phyloP scores from a whole-genome alignment of 2,329 filamentous ascomycete genomes.

The Calonectria hawksworthii region DNA sequence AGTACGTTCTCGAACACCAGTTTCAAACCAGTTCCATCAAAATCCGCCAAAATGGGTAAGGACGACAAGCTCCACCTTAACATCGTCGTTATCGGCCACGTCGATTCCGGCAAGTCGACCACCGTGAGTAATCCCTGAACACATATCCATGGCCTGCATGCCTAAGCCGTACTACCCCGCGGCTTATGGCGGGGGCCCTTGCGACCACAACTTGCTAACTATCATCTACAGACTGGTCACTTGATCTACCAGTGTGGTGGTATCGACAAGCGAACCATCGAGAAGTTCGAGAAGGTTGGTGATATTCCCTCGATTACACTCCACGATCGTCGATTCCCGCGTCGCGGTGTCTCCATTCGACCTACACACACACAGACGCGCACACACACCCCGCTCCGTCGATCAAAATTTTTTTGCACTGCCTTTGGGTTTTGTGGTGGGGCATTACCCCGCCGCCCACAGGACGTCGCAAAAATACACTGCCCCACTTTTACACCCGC shows the following conservation, averaged over 20 bases:
- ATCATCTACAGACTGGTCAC: slow-evolving; percentile 74
- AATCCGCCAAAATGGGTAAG: slow-evolving; percentile 73
- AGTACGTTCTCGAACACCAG: slow-evolving; percentile 44
- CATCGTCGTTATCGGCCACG: slow-evolving; percentile 99
- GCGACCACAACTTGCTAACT: slow-evolving; percentile 39
- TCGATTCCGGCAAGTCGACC: slow-evolving; percentile 99
- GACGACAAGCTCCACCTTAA: slow-evolving; percentile 96
- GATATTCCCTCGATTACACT: slow-evolving; percentile 36
- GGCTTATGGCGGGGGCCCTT: slow-evolving; percentile 26
- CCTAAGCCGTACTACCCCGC: slow-evolving; percentile 30
- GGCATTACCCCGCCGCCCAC: slow-evolving; percentile 38
- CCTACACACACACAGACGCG: slow-evolving; percentile 4
- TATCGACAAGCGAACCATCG: slow-evolving; percentile 99
- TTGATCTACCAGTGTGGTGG: slow-evolving; percentile 99
- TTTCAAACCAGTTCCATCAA: slow-evolving; percentile 38
- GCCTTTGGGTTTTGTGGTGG: slow-evolving; percentile 34
- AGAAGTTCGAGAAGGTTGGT: slow-evolving; percentile 99
- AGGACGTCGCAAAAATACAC: slow-evolving; percentile 24
- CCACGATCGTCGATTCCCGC: slow-evolving; percentile 28
- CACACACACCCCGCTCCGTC: slow-evolving; percentile 31
- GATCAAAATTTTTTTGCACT: slow-evolving; percentile 34
- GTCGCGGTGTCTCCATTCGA: slow-evolving; percentile 32
- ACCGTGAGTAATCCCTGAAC: slow-evolving; percentile 75
- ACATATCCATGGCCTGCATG: slow-evolving; percentile 32
- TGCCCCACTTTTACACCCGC: slow-evolving; percentile 6